These are phyloP conservation scores for Radiomyces spectabilis DNA, from an alignment of 192 early-diverging fungal genomes.

Conservation along the genomic window DNA sequence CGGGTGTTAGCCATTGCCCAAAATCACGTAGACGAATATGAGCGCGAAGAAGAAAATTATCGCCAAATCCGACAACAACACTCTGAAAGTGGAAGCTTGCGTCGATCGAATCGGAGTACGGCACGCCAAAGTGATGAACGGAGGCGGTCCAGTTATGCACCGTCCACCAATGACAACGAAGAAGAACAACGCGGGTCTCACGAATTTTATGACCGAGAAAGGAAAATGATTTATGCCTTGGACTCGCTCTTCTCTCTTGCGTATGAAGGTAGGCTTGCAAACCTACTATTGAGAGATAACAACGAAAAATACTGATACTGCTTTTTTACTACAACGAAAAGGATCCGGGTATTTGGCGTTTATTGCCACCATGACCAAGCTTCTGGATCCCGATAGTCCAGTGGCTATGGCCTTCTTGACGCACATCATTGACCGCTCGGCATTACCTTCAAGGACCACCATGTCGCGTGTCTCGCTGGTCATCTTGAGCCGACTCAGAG, in stretches of 20 bases:
- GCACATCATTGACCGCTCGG: constrained; percentile 51
- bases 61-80: neutral
- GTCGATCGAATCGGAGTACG: neutral
- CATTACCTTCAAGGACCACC: constrained; percentile 44
- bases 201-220: constrained; percentile 7
- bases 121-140: no score
- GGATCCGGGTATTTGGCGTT: constrained; percentile 20
- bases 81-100: neutral
- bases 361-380: constrained; percentile 6
- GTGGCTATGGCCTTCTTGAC: constrained; percentile 45
- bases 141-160: no score
- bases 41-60: neutral
- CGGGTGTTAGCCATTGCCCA: neutral
- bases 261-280: neutral
- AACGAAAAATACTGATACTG: no score
- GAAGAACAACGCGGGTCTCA: no score
- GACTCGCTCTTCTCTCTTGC: neutral
- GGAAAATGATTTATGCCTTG: neutral
- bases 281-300: no score
- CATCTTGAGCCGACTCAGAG: constrained; percentile 31
- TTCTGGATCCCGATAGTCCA: constrained; percentile 28
- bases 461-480: constrained; percentile 33
- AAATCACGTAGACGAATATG: constrained; percentile 1
- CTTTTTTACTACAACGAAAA: no score
- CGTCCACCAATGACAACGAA: no score